Conservation (phyloP, 495 filamentous ascomycete genomes). For the Xylaria scruposa region DNA sequence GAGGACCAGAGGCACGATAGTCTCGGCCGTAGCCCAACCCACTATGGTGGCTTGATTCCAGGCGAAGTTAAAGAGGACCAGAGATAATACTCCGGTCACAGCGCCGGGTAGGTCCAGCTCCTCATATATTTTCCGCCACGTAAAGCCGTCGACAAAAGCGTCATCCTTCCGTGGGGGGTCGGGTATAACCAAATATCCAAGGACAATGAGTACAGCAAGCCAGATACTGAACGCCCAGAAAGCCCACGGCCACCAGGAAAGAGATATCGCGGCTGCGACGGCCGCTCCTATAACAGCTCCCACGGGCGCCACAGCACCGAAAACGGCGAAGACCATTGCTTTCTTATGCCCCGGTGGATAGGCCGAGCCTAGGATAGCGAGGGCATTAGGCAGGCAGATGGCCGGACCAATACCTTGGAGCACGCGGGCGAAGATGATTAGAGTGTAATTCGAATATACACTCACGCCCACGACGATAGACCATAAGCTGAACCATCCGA, state of each 20-base stretch:
- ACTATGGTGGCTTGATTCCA: conserved; percentile 66
- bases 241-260: conserved; percentile 69
- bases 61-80: conserved; percentile 65
- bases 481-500: conserved; percentile 62
- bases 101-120: conserved; percentile 60
- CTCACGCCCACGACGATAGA: conserved; percentile 49
- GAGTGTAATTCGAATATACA: conserved; percentile 47
- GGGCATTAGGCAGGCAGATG: conserved; percentile 64
- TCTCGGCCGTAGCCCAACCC: conserved; percentile 61
- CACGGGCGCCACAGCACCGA: conserved; percentile 66
- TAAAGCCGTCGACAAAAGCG: conserved; percentile 21
- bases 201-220: conserved; percentile 47
- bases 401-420: conserved; percentile 69
- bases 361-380: conserved; percentile 64
- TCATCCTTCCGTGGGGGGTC: conserved; percentile 36
- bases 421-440: conserved; percentile 64
- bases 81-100: conserved; percentile 56
- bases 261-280: conserved; percentile 49
- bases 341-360: conserved; percentile 62
- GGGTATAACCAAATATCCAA: conserved; percentile 56
- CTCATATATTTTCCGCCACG: conserved; percentile 29
- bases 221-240: conserved; percentile 63
- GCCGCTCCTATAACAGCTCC: conserved; percentile 61
- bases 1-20: conserved; percentile 57
- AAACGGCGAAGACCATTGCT: conserved; percentile 65